phyloP scores from a whole-genome alignment of 2,329 filamentous ascomycete genomes.

The Sarocladium strictum region DNA sequence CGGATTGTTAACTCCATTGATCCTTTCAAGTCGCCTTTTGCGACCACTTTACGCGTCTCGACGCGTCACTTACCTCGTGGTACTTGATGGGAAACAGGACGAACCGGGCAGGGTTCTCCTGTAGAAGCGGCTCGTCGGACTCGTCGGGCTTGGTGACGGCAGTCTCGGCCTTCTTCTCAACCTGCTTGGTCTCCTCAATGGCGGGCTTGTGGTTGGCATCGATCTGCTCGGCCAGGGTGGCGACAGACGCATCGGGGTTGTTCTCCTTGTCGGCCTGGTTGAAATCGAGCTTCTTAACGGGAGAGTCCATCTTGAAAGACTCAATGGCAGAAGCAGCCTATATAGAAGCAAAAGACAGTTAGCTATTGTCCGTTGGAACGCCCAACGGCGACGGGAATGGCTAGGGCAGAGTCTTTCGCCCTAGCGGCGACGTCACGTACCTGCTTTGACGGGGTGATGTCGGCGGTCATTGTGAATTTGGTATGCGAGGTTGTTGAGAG shows the following conservation, averaged over 20 bases:
- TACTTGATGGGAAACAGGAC: conserved; percentile 99
- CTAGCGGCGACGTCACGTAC: conserved; percentile 32
- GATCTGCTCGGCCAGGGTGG: conserved; percentile 47
- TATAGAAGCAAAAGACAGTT: conserved; percentile 20
- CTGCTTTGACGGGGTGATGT: conserved; percentile 60
- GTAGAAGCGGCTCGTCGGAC: conserved; percentile 80
- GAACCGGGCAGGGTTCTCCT: conserved; percentile 93
- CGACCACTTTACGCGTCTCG: conserved; percentile 63
- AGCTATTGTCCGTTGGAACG: conserved; percentile 17
- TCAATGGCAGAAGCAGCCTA: conserved; percentile 85
- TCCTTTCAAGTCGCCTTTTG: conserved; percentile 16
- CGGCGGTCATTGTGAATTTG: conserved; percentile 60
- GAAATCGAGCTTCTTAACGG: conserved; percentile 85
- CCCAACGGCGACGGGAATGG: conserved; percentile 10
- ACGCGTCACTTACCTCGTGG: conserved; percentile 77
- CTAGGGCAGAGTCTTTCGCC: conserved; percentile 5
- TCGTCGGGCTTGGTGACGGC: conserved; percentile 52
- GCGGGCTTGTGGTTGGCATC: conserved; percentile 57
- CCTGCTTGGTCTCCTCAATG: conserved; percentile 35
- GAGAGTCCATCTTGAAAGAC: conserved; percentile 87
- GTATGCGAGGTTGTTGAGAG: conserved; percentile 9
- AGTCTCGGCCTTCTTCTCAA: conserved; percentile 30
- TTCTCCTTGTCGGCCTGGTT: conserved; percentile 76
- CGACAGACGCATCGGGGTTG: conserved; percentile 44
- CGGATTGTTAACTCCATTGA: conserved; percentile 30